These are phyloP conservation scores for Fonsecaea pugnacius DNA, from an alignment of 2,329 filamentous ascomycete genomes.

Conservation along the genomic window DNA sequence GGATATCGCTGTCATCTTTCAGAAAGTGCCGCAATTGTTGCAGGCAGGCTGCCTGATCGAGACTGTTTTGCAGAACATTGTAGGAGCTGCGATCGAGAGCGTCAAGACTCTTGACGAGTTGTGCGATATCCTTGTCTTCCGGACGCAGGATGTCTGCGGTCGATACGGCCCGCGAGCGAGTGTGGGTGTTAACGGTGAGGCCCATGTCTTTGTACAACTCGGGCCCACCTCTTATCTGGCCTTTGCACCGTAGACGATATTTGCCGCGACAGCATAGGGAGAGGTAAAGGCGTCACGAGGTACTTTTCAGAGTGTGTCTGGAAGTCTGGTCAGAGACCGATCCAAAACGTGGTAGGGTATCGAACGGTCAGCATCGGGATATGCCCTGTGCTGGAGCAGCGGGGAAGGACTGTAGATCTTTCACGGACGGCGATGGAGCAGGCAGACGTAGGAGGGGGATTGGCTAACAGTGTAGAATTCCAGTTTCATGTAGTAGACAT, in stretches of 20 bases:
- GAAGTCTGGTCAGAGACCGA: slow-evolving; percentile 8
- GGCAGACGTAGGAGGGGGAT: neutral
- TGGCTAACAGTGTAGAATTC: neutral
- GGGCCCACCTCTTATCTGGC: slow-evolving; percentile 32
- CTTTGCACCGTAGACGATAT: slow-evolving; percentile 21
- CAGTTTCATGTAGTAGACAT: neutral
- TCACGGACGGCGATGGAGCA: neutral
- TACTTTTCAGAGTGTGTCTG: neutral
- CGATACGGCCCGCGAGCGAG: slow-evolving; percentile 35
- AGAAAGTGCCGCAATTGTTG: slow-evolving; percentile 69
- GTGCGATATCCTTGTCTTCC: slow-evolving; percentile 35
- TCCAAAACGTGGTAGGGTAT: neutral
- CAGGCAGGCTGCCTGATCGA: slow-evolving; percentile 60
- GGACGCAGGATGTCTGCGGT: slow-evolving; percentile 34
- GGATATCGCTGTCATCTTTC: slow-evolving; percentile 56
- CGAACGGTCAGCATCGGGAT: slow-evolving; percentile 18
- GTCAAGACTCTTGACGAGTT: slow-evolving; percentile 39
- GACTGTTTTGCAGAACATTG: slow-evolving; percentile 42
- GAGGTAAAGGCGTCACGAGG: slow-evolving; percentile 2
- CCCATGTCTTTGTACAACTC: slow-evolving; percentile 27
- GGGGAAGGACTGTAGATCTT: neutral
- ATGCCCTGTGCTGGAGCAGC: neutral
- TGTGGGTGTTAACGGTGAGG: slow-evolving; percentile 29
- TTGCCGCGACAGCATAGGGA: slow-evolving; percentile 28
- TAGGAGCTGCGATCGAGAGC: slow-evolving; percentile 40